Evolutionary conservation across 225 moss, liverwort and hornwort species (phyloP).

Genomic region (Takakia lepidozioides): DNA sequence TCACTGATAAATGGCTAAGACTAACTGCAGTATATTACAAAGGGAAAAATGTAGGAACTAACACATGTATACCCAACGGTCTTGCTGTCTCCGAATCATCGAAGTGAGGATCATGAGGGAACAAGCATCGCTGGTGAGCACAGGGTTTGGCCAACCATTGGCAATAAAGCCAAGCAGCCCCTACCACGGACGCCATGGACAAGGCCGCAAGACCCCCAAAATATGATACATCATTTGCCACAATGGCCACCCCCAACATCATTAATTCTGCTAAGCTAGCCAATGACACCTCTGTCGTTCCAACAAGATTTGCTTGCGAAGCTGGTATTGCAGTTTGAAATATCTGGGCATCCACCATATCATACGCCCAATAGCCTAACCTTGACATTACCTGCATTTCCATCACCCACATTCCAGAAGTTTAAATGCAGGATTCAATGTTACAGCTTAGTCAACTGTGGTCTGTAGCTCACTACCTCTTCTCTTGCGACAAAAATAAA

Average conservation of each 20-base stretch:
- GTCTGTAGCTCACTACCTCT: too few relatives aligned
- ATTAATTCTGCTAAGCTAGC: slow-evolving; percentile 74
- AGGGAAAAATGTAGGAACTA: slow-evolving; percentile 45
- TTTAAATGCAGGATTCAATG: not conserved
- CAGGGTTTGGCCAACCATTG: slow-evolving; percentile 70
- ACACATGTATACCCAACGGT: slow-evolving; percentile 40
- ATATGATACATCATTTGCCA: slow-evolving; percentile 63
- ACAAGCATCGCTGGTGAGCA: slow-evolving; percentile 50
- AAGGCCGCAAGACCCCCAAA: slow-evolving; percentile 71
- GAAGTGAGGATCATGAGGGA: slow-evolving; percentile 65
- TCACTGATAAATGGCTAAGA: too few relatives aligned
- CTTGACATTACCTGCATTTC: slow-evolving; percentile 59
- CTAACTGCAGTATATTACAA: too few relatives aligned
- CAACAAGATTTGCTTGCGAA: slow-evolving; percentile 68
- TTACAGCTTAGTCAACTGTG: too few relatives aligned
- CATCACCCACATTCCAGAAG: not conserved
- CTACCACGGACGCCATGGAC: slow-evolving; percentile 62
- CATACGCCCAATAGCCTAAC: slow-evolving; percentile 77
- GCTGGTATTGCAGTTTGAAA: slow-evolving; percentile 79
- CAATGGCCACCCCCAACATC: slow-evolving; percentile 77
- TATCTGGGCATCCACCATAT: slow-evolving; percentile 82
- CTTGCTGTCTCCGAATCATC: slow-evolving; percentile 50
- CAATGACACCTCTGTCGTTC: slow-evolving; percentile 73
- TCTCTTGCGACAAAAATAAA: too few relatives aligned
- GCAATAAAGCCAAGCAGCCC: slow-evolving; percentile 72